These are phyloP conservation scores for Escovopsis sp. DNA, from an alignment of 2,329 filamentous ascomycete species.

Conservation along the genomic window DNA sequence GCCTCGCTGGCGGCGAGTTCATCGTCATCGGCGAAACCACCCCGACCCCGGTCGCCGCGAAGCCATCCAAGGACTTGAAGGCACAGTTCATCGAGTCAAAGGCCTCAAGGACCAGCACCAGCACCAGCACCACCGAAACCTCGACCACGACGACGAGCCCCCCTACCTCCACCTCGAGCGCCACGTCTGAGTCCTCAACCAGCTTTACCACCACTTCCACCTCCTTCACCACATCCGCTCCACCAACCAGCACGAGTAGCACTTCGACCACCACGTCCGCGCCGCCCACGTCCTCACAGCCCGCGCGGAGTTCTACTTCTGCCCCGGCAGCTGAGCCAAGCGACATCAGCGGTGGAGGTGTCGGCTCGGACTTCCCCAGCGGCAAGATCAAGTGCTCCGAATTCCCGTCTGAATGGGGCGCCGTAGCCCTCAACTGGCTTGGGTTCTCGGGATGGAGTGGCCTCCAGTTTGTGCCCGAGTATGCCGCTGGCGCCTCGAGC, in stretches of 20 bases:
- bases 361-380: conserved; percentile 59
- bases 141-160: conserved; percentile 16
- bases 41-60: conserved; percentile 32
- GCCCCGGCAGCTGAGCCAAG: conserved; percentile 2
- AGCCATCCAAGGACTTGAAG: conserved; percentile 17
- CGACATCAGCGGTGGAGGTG: conserved; percentile 27
- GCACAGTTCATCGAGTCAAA: conserved; percentile 39
- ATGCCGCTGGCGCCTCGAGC: conserved; percentile 29
- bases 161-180: conserved; percentile 9
- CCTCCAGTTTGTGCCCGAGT: conserved; percentile 50
- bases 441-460: conserved; percentile 63
- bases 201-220: conserved; percentile 8
- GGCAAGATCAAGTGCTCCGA: conserved; percentile 53
- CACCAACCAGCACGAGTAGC: conserved; percentile 3
- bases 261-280: conserved; percentile 3
- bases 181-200: background rate
- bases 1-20: conserved; percentile 58
- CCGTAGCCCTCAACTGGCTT: conserved; percentile 54
- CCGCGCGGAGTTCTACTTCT: conserved; percentile 12
- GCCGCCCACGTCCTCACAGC: conserved; percentile 15
- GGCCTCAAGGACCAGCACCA: conserved; percentile 13
- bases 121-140: too few relatives aligned
- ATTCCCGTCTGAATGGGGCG: conserved; percentile 74
- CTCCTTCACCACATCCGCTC: conserved; percentile 14
- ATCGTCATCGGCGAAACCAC: conserved; percentile 46